A percentile compares a stretch with the other conserved stretches of the same genome.
phyloP scores from a whole-genome alignment of 1,284 basidiomycete genomes.

The Pseudozyma sp. region DNA sequence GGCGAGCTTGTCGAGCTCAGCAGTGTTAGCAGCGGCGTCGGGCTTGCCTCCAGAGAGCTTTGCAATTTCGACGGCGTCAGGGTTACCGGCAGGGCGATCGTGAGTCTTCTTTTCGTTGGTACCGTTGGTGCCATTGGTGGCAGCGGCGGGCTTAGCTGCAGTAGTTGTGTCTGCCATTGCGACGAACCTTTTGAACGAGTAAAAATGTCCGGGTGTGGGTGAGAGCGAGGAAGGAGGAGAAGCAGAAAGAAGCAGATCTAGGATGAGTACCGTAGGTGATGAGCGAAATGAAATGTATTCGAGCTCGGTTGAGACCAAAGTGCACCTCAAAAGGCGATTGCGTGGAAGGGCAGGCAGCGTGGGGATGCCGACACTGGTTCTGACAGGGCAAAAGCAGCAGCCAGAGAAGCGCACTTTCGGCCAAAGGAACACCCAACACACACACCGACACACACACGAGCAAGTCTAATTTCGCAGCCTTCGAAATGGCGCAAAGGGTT shows the following conservation, averaged over 20 bases:
- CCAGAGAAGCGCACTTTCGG: constrained; percentile 7
- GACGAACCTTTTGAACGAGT: constrained; percentile 12
- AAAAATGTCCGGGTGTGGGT: neutral
- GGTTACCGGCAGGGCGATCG: constrained; percentile 47
- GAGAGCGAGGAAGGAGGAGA: neutral
- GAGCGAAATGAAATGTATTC: no score
- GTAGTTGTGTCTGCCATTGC: constrained; percentile 42
- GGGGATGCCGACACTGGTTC: constrained; percentile 23
- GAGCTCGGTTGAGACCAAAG: no score
- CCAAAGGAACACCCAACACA: constrained; percentile 5
- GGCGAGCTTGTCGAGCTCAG: constrained; percentile 64
- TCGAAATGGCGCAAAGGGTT: no score
- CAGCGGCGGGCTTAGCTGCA: constrained; percentile 7
- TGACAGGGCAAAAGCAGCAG: neutral
- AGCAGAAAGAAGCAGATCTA: neutral
- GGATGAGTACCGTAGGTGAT: neutral
- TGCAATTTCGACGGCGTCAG: constrained; percentile 59
- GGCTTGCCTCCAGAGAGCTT: constrained; percentile 66
- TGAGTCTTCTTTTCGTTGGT: constrained; percentile 22
- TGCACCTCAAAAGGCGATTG: constrained; percentile 9
- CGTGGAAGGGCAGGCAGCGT: constrained; percentile 22
- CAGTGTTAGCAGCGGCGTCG: constrained; percentile 59
- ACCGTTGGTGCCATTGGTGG: constrained; percentile 14
- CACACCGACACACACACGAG: constrained; percentile 3
- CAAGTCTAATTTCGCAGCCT: constrained; percentile 3